Base-by-base conservation (phyloP, 1,284 basidiomycete species). In the Xanthoconium separans region DNA sequence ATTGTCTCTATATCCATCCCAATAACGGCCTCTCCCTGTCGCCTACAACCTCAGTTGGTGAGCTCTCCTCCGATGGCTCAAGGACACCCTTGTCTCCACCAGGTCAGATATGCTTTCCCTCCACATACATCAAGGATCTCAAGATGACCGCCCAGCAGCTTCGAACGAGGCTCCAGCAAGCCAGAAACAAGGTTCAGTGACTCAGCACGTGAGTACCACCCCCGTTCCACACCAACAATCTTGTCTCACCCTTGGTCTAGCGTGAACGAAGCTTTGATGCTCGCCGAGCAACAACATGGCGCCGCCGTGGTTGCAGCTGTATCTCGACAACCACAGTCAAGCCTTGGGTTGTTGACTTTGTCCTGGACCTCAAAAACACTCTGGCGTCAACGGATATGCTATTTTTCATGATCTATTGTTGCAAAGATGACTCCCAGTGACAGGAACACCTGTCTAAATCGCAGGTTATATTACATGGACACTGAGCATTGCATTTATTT, bases 41-140 rank as follows among this genome's bases (percentile, higher is more conserved):
- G n/a, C n/a, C n/a, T n/a, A n/a, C n/a, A n/a, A n/a, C n/a, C n/a
- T n/a, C n/a, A n/a, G n/a, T n/a, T n/a, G n/a, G n/a, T n/a, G n/a
- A n/a, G n/a, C n/a, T n/a, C n/a, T n/a, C n/a, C n/a, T n/a, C n/a
- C n/a, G n/a, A n/a, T n/a, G n/a, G n/a, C n/a, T n/a, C n/a, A n/a
- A n/a, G n/a, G n/a, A n/a, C n/a, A n/a, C n/a, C n/a, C n/a, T n/a
- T n/a, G n/a, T n/a, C n/a, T n/a, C n/a, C n/a, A n/a, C n/a, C n/a
- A 90, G 93, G 77, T 85, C 86, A n/a, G 91, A 87, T 80, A 94
- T 94, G 75, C 87, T 91, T 50, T 88, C 84, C 57, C 77, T 94
- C 55, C 57, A 84, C 80, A 48, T 87, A 91, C 72, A 85, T 91
- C 76, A 82, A 83, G 72, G 87, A 87, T 65, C 83, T 92, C 61